These are phyloP conservation scores for Asterophora lycoperdoides DNA, from an alignment of 768 basidiomycete genomes.

Conservation along the genomic window DNA sequence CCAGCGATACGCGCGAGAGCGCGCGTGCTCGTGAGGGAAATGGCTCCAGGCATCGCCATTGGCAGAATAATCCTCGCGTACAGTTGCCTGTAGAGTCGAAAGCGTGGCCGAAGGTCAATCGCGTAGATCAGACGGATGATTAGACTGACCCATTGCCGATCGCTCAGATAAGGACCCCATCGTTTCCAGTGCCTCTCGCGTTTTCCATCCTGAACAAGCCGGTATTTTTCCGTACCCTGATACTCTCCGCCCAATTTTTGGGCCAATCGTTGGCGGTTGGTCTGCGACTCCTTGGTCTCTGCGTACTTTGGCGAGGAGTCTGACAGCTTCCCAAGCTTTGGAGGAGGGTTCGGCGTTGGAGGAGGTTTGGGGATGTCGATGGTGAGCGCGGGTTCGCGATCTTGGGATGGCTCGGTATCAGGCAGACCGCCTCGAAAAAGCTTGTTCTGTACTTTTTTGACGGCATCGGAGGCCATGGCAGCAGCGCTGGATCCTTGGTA, in stretches of 20 bases:
- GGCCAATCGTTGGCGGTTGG: conserved; percentile 64
- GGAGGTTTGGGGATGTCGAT: conserved; percentile 66
- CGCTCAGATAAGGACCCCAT: conserved; percentile 97
- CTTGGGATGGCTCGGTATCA: conserved; percentile 13
- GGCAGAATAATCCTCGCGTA: conserved; percentile 96
- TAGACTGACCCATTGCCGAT: conserved; percentile 91
- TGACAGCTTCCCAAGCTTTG: conserved; percentile 40
- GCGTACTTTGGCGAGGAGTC: conserved; percentile 32
- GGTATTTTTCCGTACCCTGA: conserved; percentile 75
- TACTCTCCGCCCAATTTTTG: conserved; percentile 67
- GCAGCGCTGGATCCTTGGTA: neutral
- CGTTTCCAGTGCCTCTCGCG: conserved; percentile 93
- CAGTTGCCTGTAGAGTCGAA: conserved; percentile 69
- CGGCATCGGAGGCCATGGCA: conserved; percentile 36
- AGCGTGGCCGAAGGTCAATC: conserved; percentile 11
- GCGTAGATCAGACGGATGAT: neutral
- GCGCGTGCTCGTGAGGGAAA: conserved; percentile 90
- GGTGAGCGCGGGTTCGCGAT: conserved; percentile 39
- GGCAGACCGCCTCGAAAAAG: conserved; percentile 51
- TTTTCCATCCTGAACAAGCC: conserved; percentile 78
- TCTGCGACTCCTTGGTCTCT: conserved; percentile 17
- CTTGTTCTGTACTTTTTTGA: conserved; percentile 69
- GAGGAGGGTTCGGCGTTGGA: conserved; percentile 37
- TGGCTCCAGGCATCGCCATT: conserved; percentile 96
- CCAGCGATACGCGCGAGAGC: conserved; percentile 96